A percentile compares a stretch with the other conserved stretches of the same genome.
Evolutionary conservation across 2,329 filamentous ascomycete genomes (phyloP).

Genomic region (Phialophora macrospora): DNA sequence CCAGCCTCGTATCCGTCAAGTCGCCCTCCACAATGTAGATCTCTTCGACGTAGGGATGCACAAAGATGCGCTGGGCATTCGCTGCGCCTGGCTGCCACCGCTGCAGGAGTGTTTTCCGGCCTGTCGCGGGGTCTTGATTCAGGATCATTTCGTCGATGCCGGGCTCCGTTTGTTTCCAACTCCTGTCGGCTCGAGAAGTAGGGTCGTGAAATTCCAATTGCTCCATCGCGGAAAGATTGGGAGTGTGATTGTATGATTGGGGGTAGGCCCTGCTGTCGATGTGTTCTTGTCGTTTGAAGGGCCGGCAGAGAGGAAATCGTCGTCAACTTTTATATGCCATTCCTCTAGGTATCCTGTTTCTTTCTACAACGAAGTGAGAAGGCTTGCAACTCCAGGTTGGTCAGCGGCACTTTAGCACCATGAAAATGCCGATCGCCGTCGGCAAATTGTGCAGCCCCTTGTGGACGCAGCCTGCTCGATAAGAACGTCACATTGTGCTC

Average conservation of each 20-base stretch:
- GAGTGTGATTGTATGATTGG: neutral
- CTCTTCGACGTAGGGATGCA: conserved; percentile 48
- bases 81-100: neutral
- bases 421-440: too few species aligned
- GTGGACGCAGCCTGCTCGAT: too few species aligned
- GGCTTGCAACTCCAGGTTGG: too few species aligned
- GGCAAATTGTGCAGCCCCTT: too few species aligned
- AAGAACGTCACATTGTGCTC: too few species aligned
- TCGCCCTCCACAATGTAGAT: conserved; percentile 48
- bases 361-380: too few species aligned
- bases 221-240: neutral
- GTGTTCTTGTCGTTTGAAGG: neutral
- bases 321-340: too few species aligned
- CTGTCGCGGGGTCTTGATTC: neutral
- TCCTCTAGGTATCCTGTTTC: too few species aligned
- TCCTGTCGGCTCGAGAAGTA: neutral
- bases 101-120: neutral
- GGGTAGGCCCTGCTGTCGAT: neutral
- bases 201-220: neutral
- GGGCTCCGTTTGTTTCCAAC: neutral
- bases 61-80: neutral
- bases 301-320: too few species aligned
- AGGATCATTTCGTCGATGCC: conserved; percentile 1
- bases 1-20: conserved; percentile 44
- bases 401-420: too few species aligned